A percentile compares a stretch with the other conserved stretches of the same genome.
These are phyloP conservation scores for Paracoccidioides brasiliensis DNA, from an alignment of 2,329 filamentous ascomycete species.

Conservation along the genomic window DNA sequence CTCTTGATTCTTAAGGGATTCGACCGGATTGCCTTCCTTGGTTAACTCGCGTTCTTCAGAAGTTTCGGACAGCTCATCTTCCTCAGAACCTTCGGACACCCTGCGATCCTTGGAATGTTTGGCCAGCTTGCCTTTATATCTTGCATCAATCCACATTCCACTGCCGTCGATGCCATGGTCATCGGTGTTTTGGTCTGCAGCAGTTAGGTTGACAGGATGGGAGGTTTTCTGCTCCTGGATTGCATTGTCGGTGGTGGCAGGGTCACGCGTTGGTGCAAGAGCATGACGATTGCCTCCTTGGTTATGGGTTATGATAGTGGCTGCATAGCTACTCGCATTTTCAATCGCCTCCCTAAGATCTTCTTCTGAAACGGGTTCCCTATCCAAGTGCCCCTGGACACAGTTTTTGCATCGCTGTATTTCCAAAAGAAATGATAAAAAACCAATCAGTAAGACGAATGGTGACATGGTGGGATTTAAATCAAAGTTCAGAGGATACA, in stretches of 20 bases:
- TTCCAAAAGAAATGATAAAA: background rate
- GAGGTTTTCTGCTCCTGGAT: too few species aligned
- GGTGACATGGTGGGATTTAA: too few species aligned
- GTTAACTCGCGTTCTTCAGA: conserved; percentile 1
- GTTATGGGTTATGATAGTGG: conserved; percentile 3
- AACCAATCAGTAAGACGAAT: too few species aligned
- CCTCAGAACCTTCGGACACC: too few species aligned
- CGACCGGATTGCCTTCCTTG: background rate
- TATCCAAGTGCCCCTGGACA: conserved; percentile 22
- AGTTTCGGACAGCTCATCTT: background rate
- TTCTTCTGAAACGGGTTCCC: conserved; percentile 22
- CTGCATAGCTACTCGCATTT: conserved; percentile 6
- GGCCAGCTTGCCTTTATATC: background rate
- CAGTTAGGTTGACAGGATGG: too few species aligned
- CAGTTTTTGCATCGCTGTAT: conserved; percentile 32
- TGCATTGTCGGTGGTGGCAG: too few species aligned
- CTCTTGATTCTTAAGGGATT: too few species aligned
- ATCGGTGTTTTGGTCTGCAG: too few species aligned
- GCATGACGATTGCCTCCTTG: conserved; percentile 4
- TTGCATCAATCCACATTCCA: conserved; percentile 10
- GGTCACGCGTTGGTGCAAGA: background rate
- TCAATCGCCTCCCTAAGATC: conserved; percentile 16
- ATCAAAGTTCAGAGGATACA: too few species aligned
- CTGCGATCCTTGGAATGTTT: too few species aligned
- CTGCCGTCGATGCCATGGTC: conserved; percentile 4